Evolutionary conservation across 345 rosid species (phyloP).

Genomic region (Lepidium aucheri): DNA sequence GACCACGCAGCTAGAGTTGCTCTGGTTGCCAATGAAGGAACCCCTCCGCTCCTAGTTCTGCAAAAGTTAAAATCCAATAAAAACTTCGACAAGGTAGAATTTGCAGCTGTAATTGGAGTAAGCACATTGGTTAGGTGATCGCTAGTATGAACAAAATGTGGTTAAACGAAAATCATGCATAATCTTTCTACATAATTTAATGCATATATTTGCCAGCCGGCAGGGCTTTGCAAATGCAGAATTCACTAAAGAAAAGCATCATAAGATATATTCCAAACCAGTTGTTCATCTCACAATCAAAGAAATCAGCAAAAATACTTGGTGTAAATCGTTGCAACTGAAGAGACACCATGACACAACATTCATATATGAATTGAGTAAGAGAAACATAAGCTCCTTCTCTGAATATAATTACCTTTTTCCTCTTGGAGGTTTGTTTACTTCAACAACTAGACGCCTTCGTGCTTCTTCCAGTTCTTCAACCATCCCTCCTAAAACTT

Average conservation of each 20-base stretch:
- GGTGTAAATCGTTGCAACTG: background rate
- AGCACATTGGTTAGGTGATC: background rate
- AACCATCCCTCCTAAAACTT: conserved; percentile 79
- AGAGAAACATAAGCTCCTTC: background rate
- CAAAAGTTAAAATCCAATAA: conserved; percentile 7
- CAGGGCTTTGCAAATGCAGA: background rate
- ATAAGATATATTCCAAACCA: background rate
- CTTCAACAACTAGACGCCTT: conserved; percentile 63
- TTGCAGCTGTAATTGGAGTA: background rate
- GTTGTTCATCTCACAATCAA: background rate
- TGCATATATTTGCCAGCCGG: background rate
- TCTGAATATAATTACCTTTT: conserved; percentile 49
- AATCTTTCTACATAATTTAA: background rate
- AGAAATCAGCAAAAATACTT: background rate
- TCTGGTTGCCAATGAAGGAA: conserved; percentile 67
- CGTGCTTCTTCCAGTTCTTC: conserved; percentile 72
- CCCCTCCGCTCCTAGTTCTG: conserved; percentile 57
- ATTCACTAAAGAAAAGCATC: background rate
- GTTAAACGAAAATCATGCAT: background rate
- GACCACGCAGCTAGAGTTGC: conserved; percentile 91
- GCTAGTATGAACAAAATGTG: background rate
- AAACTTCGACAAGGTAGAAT: background rate
- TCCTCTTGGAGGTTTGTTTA: conserved; percentile 92
- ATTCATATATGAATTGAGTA: background rate
- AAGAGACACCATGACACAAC: conserved; percentile 2